Evolutionary conservation across 306 rosid species (phyloP).

Genomic region (Nissolia schottii): DNA sequence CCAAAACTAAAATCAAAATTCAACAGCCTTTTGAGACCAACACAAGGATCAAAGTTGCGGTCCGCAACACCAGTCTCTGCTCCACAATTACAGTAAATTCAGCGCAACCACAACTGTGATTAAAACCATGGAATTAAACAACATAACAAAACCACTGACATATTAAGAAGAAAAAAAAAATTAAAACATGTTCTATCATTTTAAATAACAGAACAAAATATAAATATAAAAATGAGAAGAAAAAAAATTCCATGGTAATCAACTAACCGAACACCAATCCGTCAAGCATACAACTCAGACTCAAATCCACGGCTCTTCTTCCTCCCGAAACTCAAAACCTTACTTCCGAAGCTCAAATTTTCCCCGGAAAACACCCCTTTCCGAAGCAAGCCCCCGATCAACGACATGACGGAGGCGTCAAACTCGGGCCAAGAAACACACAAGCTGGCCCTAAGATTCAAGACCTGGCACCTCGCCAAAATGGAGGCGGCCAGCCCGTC

Average conservation of each 20-base stretch:
- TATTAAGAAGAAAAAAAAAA: too few species aligned
- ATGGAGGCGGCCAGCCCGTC: conserved; percentile 79
- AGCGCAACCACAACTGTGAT: neutral
- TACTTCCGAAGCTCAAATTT: conserved; percentile 21
- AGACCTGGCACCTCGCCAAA: conserved; percentile 54
- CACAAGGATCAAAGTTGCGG: neutral
- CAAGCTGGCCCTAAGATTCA: conserved; percentile 51
- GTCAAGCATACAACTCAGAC: conserved; percentile 64
- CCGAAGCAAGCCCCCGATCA: conserved; percentile 45
- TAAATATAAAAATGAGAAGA: neutral
- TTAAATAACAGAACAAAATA: neutral
- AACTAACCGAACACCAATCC: too few species aligned
- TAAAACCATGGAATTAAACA: neutral
- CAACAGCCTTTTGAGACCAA: neutral
- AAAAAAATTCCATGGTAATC: neutral
- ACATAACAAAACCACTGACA: neutral
- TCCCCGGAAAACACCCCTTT: conserved; percentile 30
- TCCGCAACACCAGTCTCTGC: neutral
- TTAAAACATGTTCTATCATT: too few species aligned
- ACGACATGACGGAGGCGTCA: conserved; percentile 40
- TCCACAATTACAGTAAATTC: neutral
- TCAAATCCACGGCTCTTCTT: conserved; percentile 47
- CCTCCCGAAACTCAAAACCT: conserved; percentile 24
- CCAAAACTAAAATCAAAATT: neutral
- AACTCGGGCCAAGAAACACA: conserved; percentile 79